These are phyloP conservation scores for Jasminum sambac DNA, from an alignment of 257 asterid species.

Conservation along the genomic window DNA sequence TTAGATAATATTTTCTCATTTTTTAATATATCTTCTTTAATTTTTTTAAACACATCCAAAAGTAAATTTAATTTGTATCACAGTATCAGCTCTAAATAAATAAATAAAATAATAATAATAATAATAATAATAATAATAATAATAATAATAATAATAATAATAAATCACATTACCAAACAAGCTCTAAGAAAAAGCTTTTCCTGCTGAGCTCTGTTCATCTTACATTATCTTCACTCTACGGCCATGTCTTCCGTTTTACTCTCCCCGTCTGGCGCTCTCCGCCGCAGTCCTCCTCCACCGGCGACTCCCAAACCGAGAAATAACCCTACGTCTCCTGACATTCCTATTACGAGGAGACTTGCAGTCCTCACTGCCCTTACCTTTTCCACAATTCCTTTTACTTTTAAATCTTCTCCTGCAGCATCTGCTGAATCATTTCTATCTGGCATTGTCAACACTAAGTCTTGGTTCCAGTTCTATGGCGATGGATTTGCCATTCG, in stretches of 20 bases:
- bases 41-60: too few species aligned
- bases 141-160: too few species aligned
- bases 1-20: too few species aligned
- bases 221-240: conserved; percentile 26
- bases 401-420: conserved; percentile 33
- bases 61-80: too few species aligned
- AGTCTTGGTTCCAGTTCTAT: conserved; percentile 82
- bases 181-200: too few species aligned
- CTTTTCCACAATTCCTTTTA: conserved; percentile 38
- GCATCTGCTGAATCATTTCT: conserved; percentile 50
- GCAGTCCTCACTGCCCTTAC: conserved; percentile 41
- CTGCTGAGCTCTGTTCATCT: neutral
- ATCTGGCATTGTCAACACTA: conserved; percentile 78
- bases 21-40: too few species aligned
- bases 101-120: too few species aligned
- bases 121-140: too few species aligned
- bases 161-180: too few species aligned
- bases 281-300: conserved; percentile 35
- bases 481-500: conserved; percentile 91
- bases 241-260: conserved; percentile 43
- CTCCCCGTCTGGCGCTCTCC: conserved; percentile 30
- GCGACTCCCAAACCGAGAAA: conserved; percentile 20
- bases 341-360: conserved; percentile 47
- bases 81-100: too few species aligned
- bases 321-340: neutral